Conservation (phyloP, 768 basidiomycete genomes). For the Russula olivacea region DNA sequence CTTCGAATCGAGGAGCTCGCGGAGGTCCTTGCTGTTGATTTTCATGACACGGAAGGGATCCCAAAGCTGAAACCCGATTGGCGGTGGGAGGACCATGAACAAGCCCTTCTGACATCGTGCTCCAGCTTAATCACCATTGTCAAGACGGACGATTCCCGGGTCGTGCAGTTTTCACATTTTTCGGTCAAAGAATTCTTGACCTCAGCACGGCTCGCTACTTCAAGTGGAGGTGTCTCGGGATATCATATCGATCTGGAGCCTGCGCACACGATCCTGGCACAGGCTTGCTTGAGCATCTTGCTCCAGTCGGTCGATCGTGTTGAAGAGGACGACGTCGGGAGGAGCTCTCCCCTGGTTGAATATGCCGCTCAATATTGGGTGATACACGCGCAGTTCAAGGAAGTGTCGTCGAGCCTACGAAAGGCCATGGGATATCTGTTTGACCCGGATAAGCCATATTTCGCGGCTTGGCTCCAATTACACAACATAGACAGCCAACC, state of each 20-base stretch:
- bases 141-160: neutral
- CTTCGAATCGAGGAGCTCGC: neutral
- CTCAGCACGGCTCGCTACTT: neutral
- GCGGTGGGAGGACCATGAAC: constrained; percentile 2
- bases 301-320: neutral
- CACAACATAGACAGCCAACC: neutral
- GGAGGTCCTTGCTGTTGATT: constrained; percentile 6
- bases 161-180: constrained; percentile 6
- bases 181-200: constrained; percentile 8
- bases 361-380: constrained; percentile 2
- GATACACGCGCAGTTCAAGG: neutral
- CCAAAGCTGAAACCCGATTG: neutral
- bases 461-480: neutral
- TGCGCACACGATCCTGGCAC: neutral
- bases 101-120: neutral
- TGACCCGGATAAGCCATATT: neutral
- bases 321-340: no score
- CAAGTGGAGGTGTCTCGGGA: neutral
- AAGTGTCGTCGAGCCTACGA: neutral
- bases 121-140: constrained; percentile 1
- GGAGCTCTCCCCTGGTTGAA: neutral
- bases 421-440: neutral
- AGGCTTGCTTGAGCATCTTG: neutral
- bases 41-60: neutral
- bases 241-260: neutral